Evolutionary conservation across 148 eudicot genomes (phyloP).

Genomic region (Fagopyrum homotropicum): DNA sequence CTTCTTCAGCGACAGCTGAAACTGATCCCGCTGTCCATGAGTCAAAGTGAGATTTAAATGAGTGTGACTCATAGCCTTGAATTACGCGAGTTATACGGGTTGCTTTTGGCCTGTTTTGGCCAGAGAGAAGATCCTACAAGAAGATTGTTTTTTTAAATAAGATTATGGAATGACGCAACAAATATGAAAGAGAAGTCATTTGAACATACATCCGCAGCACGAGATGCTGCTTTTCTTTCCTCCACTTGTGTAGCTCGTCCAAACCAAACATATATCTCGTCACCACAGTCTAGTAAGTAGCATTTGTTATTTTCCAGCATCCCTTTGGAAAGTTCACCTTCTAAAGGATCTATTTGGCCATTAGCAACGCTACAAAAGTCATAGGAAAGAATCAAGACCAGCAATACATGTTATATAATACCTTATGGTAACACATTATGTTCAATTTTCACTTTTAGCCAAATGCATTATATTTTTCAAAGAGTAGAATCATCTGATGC

Average conservation of each 20-base stretch:
- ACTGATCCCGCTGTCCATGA: conserved; percentile 92
- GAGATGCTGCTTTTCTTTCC: conserved; percentile 78
- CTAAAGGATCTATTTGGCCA: conserved; percentile 52
- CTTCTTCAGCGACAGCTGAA: conserved; percentile 75
- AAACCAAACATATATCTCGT: conserved; percentile 88
- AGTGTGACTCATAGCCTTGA: conserved; percentile 89
- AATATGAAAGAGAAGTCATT: conserved; percentile 9
- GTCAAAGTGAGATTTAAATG: conserved; percentile 86
- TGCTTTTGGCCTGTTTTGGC: conserved; percentile 85
- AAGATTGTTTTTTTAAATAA: conserved; percentile 12
- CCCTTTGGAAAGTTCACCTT: conserved; percentile 86
- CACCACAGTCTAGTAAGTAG: conserved; percentile 85
- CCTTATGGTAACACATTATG: background rate
- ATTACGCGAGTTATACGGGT: conserved; percentile 71
- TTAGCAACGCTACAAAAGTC: conserved; percentile 57
- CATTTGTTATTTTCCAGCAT: conserved; percentile 76
- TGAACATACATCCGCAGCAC: conserved; percentile 73
- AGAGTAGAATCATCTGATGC: background rate
- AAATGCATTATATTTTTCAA: background rate
- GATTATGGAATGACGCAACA: conserved; percentile 13
- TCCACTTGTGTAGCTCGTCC: conserved; percentile 94
- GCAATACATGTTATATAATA: background rate
- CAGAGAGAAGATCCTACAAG: conserved; percentile 58
- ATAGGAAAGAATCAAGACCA: conserved; percentile 11
- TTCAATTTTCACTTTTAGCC: background rate